These are phyloP conservation scores for Spergularia marina DNA, from an alignment of 148 eudicot genomes.

Conservation along the genomic window DNA sequence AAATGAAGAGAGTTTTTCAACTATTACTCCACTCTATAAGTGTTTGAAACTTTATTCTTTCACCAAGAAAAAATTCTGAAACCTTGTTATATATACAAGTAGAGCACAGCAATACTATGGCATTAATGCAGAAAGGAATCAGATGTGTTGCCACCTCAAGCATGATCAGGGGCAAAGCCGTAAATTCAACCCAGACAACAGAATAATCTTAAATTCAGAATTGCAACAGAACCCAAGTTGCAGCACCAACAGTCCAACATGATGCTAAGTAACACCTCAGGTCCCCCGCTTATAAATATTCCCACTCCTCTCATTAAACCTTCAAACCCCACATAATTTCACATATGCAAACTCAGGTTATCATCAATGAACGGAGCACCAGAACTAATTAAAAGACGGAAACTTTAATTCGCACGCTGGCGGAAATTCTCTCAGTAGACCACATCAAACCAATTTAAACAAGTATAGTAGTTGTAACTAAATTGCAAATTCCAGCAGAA, in stretches of 20 bases:
- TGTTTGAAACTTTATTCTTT: not conserved
- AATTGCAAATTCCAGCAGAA: not conserved
- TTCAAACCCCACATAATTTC: slow-evolving; percentile 8
- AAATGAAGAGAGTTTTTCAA: not conserved
- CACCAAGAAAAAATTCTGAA: not conserved
- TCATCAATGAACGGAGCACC: not conserved
- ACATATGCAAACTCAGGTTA: slow-evolving; percentile 3
- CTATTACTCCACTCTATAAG: not conserved
- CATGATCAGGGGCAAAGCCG: slow-evolving; percentile 24
- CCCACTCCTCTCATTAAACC: slow-evolving; percentile 1
- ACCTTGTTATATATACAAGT: not conserved
- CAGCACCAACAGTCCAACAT: slow-evolving; percentile 21
- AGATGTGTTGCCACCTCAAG: slow-evolving; percentile 29
- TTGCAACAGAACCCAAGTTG: slow-evolving; percentile 23
- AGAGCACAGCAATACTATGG: not conserved
- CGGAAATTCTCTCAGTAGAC: no score
- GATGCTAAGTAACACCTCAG: slow-evolving; percentile 14
- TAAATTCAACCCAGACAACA: slow-evolving; percentile 5
- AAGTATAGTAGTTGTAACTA: not conserved
- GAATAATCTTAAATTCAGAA: slow-evolving; percentile 25
- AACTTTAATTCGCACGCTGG: not conserved
- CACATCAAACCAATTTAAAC: not conserved
- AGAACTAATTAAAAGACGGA: not conserved
- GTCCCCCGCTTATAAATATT: slow-evolving; percentile 15
- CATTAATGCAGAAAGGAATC: slow-evolving; percentile 14